These are phyloP conservation scores for Penicillium sp. DNA, from an alignment of 2,329 filamentous ascomycete genomes.

Conservation along the genomic window DNA sequence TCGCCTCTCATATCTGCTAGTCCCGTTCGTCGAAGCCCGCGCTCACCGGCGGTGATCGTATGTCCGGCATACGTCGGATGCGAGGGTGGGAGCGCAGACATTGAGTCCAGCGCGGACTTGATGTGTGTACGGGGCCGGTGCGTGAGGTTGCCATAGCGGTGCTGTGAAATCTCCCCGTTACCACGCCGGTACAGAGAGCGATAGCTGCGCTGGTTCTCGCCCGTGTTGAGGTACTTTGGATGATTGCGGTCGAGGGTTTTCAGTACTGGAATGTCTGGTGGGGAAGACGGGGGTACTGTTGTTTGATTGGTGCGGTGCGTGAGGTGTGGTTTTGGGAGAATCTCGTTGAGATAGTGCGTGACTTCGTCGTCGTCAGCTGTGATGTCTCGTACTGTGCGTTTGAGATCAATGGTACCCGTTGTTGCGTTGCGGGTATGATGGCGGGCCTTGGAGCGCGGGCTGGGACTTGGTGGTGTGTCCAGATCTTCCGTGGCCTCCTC, in stretches of 20 bases:
- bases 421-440: conserved; percentile 21
- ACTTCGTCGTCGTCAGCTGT: conserved; percentile 35
- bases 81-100: conserved; percentile 28
- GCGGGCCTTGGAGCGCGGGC: conserved; percentile 40
- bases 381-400: conserved; percentile 29
- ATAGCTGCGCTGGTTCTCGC: conserved; percentile 30
- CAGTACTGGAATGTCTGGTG: conserved; percentile 33
- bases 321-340: conserved; percentile 24
- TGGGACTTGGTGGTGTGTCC: conserved; percentile 41
- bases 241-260: conserved; percentile 29
- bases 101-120: conserved; percentile 36
- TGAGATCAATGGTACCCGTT: conserved; percentile 29
- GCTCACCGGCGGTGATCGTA: conserved; percentile 29
- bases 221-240: conserved; percentile 28
- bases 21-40: conserved; percentile 27
- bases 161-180: conserved; percentile 21
- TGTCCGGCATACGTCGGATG: conserved; percentile 22
- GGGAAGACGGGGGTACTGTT: conserved; percentile 36
- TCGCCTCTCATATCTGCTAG: conserved; percentile 30
- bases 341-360: conserved; percentile 30
- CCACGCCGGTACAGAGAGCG: conserved; percentile 31
- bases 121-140: conserved; percentile 31
- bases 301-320: conserved; percentile 19
- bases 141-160: conserved; percentile 18
- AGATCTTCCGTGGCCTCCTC: conserved; percentile 37